Evolutionary conservation across 2,329 filamentous ascomycete species (phyloP).

Genomic region (Neofusicoccum laricinum): DNA sequence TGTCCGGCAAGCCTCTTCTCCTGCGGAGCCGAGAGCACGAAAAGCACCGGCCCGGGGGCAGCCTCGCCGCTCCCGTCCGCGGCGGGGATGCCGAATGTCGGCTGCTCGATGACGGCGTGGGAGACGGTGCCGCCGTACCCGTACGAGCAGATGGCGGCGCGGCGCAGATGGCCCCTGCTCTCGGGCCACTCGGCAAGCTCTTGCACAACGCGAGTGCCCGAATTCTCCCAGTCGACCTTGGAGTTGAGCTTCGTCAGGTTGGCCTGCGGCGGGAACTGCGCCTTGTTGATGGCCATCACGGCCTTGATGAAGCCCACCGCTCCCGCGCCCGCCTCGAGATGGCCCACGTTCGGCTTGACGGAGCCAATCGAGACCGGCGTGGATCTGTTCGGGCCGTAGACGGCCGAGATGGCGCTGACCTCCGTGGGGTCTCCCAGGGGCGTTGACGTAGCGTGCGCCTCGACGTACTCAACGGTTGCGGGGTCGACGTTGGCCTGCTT

Average conservation of each 20-base stretch:
- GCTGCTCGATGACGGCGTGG: conserved; percentile 41
- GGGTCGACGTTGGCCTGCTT: conserved; percentile 20
- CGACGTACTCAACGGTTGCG: conserved; percentile 18
- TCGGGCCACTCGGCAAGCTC: conserved; percentile 23
- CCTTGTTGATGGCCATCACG: conserved; percentile 28
- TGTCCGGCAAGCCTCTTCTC: conserved; percentile 27
- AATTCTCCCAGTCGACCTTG: conserved; percentile 29
- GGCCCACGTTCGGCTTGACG: conserved; percentile 33
- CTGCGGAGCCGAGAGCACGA: conserved; percentile 32
- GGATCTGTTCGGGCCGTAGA: conserved; percentile 33
- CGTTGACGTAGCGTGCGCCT: conserved; percentile 24
- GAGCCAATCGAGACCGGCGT: conserved; percentile 40
- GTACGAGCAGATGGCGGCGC: conserved; percentile 49
- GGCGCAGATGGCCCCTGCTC: conserved; percentile 16
- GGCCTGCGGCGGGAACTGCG: conserved; percentile 33
- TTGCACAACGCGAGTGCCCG: conserved; percentile 23
- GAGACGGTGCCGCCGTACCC: conserved; percentile 45
- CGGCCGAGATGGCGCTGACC: conserved; percentile 20
- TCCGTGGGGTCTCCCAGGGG: conserved; percentile 24
- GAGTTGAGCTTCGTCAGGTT: conserved; percentile 34
- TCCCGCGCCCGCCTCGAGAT: conserved; percentile 29
- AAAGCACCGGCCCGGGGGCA: background rate
- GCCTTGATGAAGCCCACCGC: conserved; percentile 30
- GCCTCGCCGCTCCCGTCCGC: background rate
- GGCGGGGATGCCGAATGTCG: background rate